Conservation (phyloP, 176 grass and related monocot genomes). For the Carex littledalei region DNA sequence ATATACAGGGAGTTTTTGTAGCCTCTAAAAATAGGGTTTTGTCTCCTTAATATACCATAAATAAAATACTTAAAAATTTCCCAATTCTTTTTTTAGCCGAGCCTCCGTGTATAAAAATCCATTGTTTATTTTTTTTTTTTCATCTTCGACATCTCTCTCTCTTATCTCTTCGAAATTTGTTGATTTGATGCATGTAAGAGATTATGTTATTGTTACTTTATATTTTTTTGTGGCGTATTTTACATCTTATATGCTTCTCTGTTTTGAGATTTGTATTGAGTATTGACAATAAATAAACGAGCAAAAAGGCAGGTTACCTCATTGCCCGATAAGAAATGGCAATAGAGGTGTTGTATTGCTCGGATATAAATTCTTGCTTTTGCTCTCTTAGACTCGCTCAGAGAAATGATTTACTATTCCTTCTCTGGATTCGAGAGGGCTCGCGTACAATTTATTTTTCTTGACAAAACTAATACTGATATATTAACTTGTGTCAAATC, state of each 20-base stretch:
- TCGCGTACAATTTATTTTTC: background rate
- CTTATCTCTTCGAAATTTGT: background rate
- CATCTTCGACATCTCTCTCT: background rate
- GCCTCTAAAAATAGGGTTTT: background rate
- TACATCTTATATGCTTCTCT: background rate
- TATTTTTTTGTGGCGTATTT: background rate
- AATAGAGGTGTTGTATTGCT: conserved; percentile 28
- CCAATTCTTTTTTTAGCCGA: background rate
- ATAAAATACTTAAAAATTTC: background rate
- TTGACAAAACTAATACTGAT: background rate
- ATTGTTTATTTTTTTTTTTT: background rate
- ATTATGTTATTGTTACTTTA: background rate
- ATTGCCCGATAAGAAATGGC: conserved; percentile 10
- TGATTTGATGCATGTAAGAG: background rate
- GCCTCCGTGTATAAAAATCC: background rate
- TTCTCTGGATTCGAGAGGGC: conserved; percentile 6
- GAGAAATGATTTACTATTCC: background rate
- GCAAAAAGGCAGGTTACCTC: conserved; percentile 25
- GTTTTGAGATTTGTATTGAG: background rate
- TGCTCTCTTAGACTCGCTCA: background rate
- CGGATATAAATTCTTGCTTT: conserved; percentile 12
- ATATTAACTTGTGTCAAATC: background rate
- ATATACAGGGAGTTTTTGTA: background rate
- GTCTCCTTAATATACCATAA: background rate
- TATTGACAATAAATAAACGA: background rate